phyloP scores from a whole-genome alignment of 2,329 filamentous ascomycete genomes.

The Emergomyces africanus region DNA sequence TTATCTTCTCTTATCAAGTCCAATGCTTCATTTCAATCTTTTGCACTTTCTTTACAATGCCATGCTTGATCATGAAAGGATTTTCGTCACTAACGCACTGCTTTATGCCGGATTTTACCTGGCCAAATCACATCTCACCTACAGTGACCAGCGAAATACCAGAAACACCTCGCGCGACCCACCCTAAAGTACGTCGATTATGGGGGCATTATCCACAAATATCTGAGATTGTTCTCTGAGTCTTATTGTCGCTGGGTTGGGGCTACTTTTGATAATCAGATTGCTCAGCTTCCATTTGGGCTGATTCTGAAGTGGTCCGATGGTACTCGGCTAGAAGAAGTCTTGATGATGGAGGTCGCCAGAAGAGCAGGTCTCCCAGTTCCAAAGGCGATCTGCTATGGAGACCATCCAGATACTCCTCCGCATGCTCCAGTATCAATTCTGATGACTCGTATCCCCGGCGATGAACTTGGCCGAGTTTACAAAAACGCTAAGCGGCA shows the following conservation, averaged over 20 bases:
- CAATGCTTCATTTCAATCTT: no score
- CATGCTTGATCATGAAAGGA: neutral
- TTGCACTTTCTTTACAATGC: no score
- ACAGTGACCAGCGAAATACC: slow-evolving; percentile 12
- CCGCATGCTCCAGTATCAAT: slow-evolving; percentile 23
- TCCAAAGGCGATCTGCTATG: no score
- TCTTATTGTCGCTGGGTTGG: slow-evolving; percentile 20
- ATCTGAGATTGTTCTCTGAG: no score
- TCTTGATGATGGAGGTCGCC: no score
- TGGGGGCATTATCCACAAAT: slow-evolving; percentile 2
- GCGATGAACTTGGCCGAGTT: slow-evolving; percentile 19
- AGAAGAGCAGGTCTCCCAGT: no score
- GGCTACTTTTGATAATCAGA: slow-evolving; percentile 19
- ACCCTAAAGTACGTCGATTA: no score
- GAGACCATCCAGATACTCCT: slow-evolving; percentile 20
- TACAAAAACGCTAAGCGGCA: slow-evolving; percentile 18
- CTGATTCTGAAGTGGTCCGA: slow-evolving; percentile 28
- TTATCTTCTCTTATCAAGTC: no score
- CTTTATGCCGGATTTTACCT: slow-evolving; percentile 14
- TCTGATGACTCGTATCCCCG: slow-evolving; percentile 27
- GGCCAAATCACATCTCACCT: slow-evolving; percentile 7
- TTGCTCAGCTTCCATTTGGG: slow-evolving; percentile 25
- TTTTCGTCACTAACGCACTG: slow-evolving; percentile 5
- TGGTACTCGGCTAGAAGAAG: slow-evolving; percentile 21
- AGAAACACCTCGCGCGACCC: slow-evolving; percentile 9